phyloP scores from a whole-genome alignment of 164 flowering plant genomes.

The Piper betle region DNA sequence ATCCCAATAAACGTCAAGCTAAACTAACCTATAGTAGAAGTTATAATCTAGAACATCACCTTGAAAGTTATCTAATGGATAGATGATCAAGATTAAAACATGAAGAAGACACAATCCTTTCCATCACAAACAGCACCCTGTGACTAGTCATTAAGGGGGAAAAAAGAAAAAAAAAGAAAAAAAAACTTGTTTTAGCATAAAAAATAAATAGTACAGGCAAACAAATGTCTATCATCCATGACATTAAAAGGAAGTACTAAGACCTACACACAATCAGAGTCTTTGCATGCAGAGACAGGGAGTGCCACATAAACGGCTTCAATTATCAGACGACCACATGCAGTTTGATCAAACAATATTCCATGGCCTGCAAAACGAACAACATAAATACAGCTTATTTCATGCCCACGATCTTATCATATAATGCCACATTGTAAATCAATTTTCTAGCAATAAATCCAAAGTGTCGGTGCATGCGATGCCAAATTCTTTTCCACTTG shows the following conservation, averaged over 20 bases:
- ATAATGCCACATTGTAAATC: not conserved
- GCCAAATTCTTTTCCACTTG: not conserved
- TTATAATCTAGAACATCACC: conserved; percentile 13
- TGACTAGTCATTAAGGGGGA: conserved; percentile 1
- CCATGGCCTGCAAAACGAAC: conserved; percentile 1
- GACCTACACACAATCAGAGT: conserved; percentile 1
- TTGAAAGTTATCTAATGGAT: conserved; percentile 1
- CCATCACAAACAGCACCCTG: conserved; percentile 11
- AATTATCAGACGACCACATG: not conserved
- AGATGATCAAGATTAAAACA: conserved; percentile 4
- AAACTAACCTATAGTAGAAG: conserved; percentile 12
- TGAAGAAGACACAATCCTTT: conserved; percentile 1
- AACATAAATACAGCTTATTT: not conserved
- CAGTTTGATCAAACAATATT: not conserved
- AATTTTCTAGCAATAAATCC: not conserved
- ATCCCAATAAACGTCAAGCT: conserved; percentile 7
- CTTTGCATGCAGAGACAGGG: conserved; percentile 3
- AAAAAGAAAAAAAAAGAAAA: not conserved
- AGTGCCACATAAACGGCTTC: conserved; percentile 1
- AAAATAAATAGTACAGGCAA: not conserved
- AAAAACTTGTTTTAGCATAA: not conserved
- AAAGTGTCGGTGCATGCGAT: not conserved
- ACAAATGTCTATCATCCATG: conserved; percentile 2
- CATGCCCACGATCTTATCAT: not conserved
- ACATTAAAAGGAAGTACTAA: not conserved